These are phyloP conservation scores for Pichia kluyveri DNA, from an alignment of 805 yeast genomes.

Conservation along the genomic window DNA sequence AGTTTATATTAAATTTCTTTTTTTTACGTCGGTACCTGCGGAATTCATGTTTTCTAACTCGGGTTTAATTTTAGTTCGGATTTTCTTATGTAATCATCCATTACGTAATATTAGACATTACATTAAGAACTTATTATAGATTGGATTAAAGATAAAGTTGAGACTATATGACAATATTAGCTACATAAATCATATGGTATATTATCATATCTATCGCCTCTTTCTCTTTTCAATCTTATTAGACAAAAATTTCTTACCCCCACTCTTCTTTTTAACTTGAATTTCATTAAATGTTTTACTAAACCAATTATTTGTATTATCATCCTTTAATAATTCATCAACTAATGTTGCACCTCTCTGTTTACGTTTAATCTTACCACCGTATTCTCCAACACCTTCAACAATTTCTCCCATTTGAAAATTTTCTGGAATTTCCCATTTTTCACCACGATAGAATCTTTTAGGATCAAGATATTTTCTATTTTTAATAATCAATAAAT, in stretches of 20 bases:
- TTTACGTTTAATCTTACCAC: conserved; percentile 56
- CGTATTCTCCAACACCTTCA: conserved; percentile 75
- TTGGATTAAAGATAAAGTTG: too few species aligned
- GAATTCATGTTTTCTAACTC: too few species aligned
- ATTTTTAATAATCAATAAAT: conserved; percentile 68
- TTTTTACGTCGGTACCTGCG: too few species aligned
- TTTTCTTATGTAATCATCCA: too few species aligned
- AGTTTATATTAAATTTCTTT: too few species aligned
- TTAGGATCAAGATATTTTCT: conserved; percentile 92
- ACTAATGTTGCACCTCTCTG: conserved; percentile 73
- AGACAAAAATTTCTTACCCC: conserved; percentile 60
- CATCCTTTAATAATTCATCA: conserved; percentile 74
- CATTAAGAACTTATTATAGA: too few species aligned
- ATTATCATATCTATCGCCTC: background rate
- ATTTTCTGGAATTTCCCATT: conserved; percentile 52
- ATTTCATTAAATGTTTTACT: conserved; percentile 78
- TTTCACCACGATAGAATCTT: conserved; percentile 85
- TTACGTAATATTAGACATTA: background rate
- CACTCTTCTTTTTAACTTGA: conserved; percentile 46
- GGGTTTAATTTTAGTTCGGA: too few species aligned
- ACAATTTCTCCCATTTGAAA: conserved; percentile 87
- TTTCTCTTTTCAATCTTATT: conserved; percentile 53
- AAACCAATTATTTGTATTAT: conserved; percentile 63
- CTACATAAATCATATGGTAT: too few species aligned
- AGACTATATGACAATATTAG: too few species aligned